phyloP scores from a whole-genome alignment of 306 rosid species.

The Cucurbita ficifolia region DNA sequence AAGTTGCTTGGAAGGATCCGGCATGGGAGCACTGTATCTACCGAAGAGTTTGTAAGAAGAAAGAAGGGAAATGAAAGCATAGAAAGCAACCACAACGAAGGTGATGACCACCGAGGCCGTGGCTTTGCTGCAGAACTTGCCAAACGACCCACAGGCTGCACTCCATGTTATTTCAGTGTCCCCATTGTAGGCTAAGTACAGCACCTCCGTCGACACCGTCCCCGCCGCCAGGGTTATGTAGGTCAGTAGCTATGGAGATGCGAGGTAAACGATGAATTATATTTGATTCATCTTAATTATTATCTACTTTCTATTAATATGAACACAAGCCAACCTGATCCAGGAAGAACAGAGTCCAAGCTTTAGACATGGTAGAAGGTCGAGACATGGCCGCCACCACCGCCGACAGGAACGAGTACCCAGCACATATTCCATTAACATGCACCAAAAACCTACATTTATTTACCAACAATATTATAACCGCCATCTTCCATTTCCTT shows the following conservation, averaged over 20 bases:
- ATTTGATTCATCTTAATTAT: too few species aligned
- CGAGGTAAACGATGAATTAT: neutral
- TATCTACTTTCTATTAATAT: too few species aligned
- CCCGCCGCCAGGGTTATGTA: conserved; percentile 61
- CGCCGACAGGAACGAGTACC: conserved; percentile 77
- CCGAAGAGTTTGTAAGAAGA: conserved; percentile 77
- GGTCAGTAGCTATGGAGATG: conserved; percentile 31
- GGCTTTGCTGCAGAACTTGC: conserved; percentile 48
- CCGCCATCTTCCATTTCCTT: too few species aligned
- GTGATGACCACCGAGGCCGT: conserved; percentile 42
- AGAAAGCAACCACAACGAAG: conserved; percentile 38
- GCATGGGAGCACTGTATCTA: conserved; percentile 41
- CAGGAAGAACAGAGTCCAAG: conserved; percentile 81
- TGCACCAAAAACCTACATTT: conserved; percentile 73
- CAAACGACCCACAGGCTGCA: conserved; percentile 50
- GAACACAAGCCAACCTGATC: conserved; percentile 41
- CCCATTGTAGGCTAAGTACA: conserved; percentile 65
- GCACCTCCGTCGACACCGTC: conserved; percentile 49
- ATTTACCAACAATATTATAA: neutral
- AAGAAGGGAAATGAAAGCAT: conserved; percentile 44
- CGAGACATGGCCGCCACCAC: conserved; percentile 46
- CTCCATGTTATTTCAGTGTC: conserved; percentile 42
- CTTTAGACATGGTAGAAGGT: conserved; percentile 32
- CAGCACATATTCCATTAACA: conserved; percentile 85
- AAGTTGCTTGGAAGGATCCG: conserved; percentile 15